A percentile compares a stretch with the other conserved stretches of the same genome.
Conservation (phyloP, 1,284 basidiomycete genomes). For the Sporisorium graminicola region DNA sequence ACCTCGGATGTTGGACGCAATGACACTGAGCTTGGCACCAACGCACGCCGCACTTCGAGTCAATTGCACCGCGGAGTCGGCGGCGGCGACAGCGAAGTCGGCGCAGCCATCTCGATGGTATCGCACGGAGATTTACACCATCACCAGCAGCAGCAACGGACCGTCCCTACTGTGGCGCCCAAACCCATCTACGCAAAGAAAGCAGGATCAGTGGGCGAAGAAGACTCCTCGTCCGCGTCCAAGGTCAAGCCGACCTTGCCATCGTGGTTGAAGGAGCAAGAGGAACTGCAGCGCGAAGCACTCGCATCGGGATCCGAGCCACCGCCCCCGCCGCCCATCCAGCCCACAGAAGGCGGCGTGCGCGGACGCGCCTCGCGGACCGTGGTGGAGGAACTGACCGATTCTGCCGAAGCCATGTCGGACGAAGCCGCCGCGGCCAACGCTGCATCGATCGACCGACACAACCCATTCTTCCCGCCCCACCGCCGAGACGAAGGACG, state of each 20-base stretch:
- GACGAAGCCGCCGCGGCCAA: constrained; percentile 56
- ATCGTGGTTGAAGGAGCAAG: constrained; percentile 67
- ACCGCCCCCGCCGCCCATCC: constrained; percentile 53
- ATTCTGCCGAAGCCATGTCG: constrained; percentile 57
- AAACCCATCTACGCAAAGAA: constrained; percentile 60
- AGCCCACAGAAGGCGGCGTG: constrained; percentile 46
- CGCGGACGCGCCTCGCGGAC: constrained; percentile 42
- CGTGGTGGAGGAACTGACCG: constrained; percentile 58
- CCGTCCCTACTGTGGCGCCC: constrained; percentile 56
- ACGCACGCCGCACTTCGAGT: constrained; percentile 28
- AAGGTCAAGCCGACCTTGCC: constrained; percentile 59
- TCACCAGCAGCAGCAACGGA: constrained; percentile 23
- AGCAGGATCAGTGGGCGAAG: constrained; percentile 13
- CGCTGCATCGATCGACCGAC: constrained; percentile 62
- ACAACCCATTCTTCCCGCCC: constrained; percentile 64
- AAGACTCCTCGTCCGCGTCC: constrained; percentile 24
- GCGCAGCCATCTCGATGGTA: constrained; percentile 31
- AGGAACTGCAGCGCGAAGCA: constrained; percentile 62
- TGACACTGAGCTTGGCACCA: constrained; percentile 30
- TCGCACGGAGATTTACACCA: constrained; percentile 21
- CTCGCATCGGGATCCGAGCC: constrained; percentile 52
- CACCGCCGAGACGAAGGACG: constrained; percentile 52
- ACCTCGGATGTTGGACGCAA: constrained; percentile 33
- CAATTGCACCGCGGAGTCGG: constrained; percentile 35
- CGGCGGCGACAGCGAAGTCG: constrained; percentile 32